Evolutionary conservation across 192 early-diverging fungal genomes (phyloP).

Genomic region (Chytriomyces hyalinus): DNA sequence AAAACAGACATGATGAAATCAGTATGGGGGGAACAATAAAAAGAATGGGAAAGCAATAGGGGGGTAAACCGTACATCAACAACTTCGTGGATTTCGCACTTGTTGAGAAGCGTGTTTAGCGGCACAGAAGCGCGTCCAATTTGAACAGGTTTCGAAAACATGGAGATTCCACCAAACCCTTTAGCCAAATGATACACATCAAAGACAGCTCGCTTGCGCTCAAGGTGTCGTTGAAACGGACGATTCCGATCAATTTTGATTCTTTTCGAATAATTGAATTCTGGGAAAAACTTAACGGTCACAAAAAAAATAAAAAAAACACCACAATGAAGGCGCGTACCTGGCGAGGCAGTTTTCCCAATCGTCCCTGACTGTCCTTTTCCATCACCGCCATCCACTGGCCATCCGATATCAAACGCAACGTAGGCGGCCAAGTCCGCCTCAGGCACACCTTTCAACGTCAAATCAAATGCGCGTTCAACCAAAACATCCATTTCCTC

Average conservation of each 20-base stretch:
- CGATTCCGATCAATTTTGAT: conserved; percentile 69
- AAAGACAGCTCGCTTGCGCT: conserved; percentile 71
- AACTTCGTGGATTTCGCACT: conserved; percentile 69
- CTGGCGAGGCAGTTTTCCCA: conserved; percentile 53
- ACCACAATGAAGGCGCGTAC: conserved; percentile 42
- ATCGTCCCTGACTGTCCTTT: conserved; percentile 69
- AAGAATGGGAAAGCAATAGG: not conserved
- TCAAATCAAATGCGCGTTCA: conserved; percentile 61
- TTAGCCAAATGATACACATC: conserved; percentile 70
- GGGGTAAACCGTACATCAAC: conserved; percentile 57
- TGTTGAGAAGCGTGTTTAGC: conserved; percentile 62
- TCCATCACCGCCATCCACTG: conserved; percentile 52
- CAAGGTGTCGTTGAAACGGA: conserved; percentile 66
- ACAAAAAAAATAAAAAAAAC: not conserved
- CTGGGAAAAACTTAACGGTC: conserved; percentile 33
- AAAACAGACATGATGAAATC: not conserved
- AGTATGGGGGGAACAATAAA: not conserved
- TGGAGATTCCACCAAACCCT: conserved; percentile 53
- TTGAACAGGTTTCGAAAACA: conserved; percentile 44
- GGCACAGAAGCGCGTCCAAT: conserved; percentile 66
- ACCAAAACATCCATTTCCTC: conserved; percentile 74
- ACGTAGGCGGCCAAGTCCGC: conserved; percentile 71
- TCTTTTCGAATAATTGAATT: conserved; percentile 58
- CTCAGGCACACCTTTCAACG: conserved; percentile 44
- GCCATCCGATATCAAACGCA: conserved; percentile 79